Percentiles rank a stretch among this genome's conserved stretches.
Evolutionary conservation across 345 rosid genomes (phyloP).

Genomic region (Populus tremula): DNA sequence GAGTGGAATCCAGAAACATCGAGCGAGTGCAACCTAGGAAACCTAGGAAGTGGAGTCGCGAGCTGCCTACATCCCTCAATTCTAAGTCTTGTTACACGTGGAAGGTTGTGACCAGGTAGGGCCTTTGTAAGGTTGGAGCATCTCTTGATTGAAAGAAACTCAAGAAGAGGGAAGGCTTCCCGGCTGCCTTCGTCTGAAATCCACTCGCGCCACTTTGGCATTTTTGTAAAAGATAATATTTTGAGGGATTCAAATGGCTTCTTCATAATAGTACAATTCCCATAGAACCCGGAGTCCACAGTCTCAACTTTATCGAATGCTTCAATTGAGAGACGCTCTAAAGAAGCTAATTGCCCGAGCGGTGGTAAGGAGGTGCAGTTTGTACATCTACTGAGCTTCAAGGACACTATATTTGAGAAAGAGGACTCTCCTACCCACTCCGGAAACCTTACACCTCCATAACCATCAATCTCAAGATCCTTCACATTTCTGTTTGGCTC

Average conservation of each 20-base stretch:
- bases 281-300: not conserved
- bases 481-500: not conserved
- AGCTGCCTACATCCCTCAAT: not conserved
- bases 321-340: not conserved
- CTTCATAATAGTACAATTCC: no score
- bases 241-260: not conserved
- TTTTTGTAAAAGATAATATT: not conserved
- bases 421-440: not conserved
- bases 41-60: not conserved
- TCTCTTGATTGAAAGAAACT: not conserved
- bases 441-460: constrained; percentile 3
- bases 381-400: not conserved
- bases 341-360: constrained; percentile 10
- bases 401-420: not conserved
- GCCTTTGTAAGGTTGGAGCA: not conserved
- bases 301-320: not conserved
- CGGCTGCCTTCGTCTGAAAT: not conserved
- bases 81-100: not conserved
- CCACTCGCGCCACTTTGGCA: constrained; percentile 6
- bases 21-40: not conserved
- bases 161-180: constrained; percentile 1
- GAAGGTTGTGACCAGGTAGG: not conserved
- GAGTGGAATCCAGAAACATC: not conserved
- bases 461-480: not conserved
- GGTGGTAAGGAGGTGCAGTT: constrained; percentile 1